Conservation (phyloP, 2,329 filamentous ascomycete genomes). For the Aspergillus ochraceus region DNA sequence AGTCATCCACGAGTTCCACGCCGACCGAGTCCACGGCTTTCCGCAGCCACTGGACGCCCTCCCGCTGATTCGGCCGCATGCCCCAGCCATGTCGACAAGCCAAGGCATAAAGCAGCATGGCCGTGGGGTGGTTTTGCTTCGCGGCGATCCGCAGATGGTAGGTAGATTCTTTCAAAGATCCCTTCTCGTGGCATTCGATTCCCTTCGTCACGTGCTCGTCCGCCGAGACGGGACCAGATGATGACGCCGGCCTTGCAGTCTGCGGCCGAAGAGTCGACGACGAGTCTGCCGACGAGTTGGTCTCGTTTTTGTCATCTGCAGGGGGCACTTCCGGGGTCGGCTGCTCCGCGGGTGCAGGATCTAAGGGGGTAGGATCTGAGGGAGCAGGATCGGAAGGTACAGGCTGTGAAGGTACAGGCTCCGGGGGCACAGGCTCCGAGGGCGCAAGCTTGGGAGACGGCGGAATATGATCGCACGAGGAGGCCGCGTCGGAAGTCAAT, state of each 20-base stretch:
- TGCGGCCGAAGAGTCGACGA: constrained; percentile 62
- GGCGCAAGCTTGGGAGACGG: constrained; percentile 12
- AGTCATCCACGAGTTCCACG: constrained; percentile 77
- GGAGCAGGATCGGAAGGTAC: constrained; percentile 5
- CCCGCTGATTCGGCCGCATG: constrained; percentile 86
- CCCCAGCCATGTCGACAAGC: constrained; percentile 97
- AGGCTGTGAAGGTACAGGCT: constrained; percentile 6
- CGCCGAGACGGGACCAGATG: constrained; percentile 42
- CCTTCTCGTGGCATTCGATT: constrained; percentile 84
- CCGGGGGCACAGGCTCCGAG: constrained; percentile 7
- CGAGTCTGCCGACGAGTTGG: constrained; percentile 58
- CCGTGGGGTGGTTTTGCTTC: constrained; percentile 80
- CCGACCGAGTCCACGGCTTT: constrained; percentile 85
- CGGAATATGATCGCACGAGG: neutral
- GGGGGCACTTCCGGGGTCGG: constrained; percentile 10
- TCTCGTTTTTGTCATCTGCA: constrained; percentile 37
- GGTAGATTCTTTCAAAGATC: constrained; percentile 86
- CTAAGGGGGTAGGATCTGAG: constrained; percentile 7
- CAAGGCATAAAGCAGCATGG: constrained; percentile 92
- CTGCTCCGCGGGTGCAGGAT: constrained; percentile 7
- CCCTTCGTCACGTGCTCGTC: constrained; percentile 90
- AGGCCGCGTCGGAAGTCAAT: constrained; percentile 10
- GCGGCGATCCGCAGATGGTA: constrained; percentile 93
- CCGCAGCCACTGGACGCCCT: constrained; percentile 88
- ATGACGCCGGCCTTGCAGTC: constrained; percentile 29